Conservation (phyloP, 169 alveolate genomes). For the Neospora caninum region DNA sequence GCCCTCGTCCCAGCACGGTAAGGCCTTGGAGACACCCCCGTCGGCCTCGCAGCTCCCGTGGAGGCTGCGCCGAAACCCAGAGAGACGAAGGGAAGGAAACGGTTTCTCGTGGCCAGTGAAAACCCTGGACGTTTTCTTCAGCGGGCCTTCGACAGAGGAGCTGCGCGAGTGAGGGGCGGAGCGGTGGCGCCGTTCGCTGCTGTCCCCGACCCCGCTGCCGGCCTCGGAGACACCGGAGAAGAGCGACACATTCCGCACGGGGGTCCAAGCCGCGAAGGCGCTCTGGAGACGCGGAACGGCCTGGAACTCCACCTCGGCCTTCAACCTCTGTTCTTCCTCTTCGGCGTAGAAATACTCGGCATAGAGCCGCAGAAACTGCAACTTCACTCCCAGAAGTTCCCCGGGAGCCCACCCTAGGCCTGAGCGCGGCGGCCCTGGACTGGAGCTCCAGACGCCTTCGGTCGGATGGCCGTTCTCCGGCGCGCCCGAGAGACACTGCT, state of each 20-base stretch:
- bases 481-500: no score
- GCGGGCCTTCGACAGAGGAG: background rate
- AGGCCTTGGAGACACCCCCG: background rate
- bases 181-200: background rate
- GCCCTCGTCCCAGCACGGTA: background rate
- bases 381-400: background rate
- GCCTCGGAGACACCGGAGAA: no score
- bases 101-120: background rate
- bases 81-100: no score
- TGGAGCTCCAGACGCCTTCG: background rate
- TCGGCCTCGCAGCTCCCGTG: no score
- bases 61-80: no score
- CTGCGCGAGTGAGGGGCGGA: background rate
- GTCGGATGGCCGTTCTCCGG: background rate
- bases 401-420: background rate
- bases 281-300: background rate
- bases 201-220: background rate
- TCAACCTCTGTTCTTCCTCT: background rate
- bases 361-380: slow-evolving; percentile 14
- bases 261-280: no score
- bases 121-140: background rate
- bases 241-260: no score
- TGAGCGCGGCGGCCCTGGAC: background rate
- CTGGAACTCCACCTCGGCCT: background rate
- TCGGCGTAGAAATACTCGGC: slow-evolving; percentile 7